phyloP scores from a whole-genome alignment of 2,329 filamentous ascomycete genomes.

The Corinectria fuckeliana region DNA sequence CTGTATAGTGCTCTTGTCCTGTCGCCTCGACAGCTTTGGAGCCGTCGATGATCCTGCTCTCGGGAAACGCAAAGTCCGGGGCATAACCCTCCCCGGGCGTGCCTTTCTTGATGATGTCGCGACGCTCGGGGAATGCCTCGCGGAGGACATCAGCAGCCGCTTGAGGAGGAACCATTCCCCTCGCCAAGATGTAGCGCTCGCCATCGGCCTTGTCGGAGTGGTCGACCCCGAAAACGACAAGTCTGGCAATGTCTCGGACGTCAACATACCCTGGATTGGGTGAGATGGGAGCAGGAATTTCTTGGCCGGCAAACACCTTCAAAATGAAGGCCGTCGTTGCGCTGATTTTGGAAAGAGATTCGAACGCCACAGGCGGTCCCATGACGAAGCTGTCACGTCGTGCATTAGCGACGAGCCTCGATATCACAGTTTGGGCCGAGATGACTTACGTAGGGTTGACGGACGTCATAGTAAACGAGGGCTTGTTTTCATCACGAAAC shows the following conservation, averaged over 20 bases:
- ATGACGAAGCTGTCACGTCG: conserved; percentile 30
- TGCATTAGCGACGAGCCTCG: not conserved
- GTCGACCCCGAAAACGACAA: conserved; percentile 31
- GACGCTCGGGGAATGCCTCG: conserved; percentile 27
- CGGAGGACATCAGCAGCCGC: conserved; percentile 35
- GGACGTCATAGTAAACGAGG: conserved; percentile 31
- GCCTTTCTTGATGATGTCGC: conserved; percentile 30
- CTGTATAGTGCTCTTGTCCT: conserved; percentile 23
- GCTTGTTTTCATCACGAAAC: conserved; percentile 30
- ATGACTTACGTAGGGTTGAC: conserved; percentile 32
- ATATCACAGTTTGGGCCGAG: too few species aligned
- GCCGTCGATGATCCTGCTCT: conserved; percentile 22
- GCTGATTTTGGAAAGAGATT: conserved; percentile 29
- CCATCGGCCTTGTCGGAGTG: conserved; percentile 27
- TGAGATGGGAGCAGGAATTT: conserved; percentile 27
- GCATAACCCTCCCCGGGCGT: conserved; percentile 29
- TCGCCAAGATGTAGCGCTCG: conserved; percentile 28
- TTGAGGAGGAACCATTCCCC: conserved; percentile 29
- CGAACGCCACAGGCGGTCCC: conserved; percentile 29
- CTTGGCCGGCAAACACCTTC: conserved; percentile 31
- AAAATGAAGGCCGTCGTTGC: conserved; percentile 31
- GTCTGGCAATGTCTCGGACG: conserved; percentile 32
- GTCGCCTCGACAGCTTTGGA: conserved; percentile 28
- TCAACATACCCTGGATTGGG: conserved; percentile 27
- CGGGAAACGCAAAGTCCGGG: conserved; percentile 18